Evolutionary conservation across 1,284 basidiomycete genomes (phyloP).

Genomic region (Cutaneotrichosporon spelunceum): DNA sequence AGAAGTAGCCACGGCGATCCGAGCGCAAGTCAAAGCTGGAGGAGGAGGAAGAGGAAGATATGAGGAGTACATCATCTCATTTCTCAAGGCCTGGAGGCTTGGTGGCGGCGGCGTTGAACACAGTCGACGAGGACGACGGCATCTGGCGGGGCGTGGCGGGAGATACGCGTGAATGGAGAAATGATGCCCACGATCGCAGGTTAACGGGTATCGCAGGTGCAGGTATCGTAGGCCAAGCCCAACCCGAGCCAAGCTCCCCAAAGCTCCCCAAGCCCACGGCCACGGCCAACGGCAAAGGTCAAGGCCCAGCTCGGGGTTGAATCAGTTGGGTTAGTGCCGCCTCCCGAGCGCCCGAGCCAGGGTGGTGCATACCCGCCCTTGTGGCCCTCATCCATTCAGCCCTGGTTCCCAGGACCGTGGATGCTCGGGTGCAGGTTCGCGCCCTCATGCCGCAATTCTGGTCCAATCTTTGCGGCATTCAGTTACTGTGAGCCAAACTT

Average conservation of each 20-base stretch:
- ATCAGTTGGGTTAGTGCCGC: conserved; percentile 2
- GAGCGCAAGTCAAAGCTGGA: not conserved
- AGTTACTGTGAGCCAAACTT: not conserved
- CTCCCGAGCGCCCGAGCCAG: conserved; percentile 9
- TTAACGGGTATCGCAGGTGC: no score
- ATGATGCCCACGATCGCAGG: not conserved
- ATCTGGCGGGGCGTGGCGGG: not conserved
- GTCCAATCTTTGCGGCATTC: not conserved
- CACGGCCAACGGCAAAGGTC: no score
- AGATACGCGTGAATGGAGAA: not conserved
- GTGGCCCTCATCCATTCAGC: not conserved
- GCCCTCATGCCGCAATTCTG: conserved; percentile 2
- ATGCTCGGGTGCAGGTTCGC: no score
- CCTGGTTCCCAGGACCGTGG: no score
- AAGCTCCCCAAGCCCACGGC: no score
- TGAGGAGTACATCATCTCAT: conserved; percentile 6
- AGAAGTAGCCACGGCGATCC: not conserved
- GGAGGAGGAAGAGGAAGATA: not conserved
- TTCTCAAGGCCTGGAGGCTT: conserved; percentile 1
- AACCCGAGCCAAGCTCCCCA: no score
- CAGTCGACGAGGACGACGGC: not conserved
- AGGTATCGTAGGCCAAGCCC: no score
- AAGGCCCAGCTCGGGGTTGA: no score
- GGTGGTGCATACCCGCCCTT: conserved; percentile 9
- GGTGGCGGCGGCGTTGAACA: not conserved